A percentile compares a stretch with the other conserved stretches of the same genome.
Conservation (phyloP, 2,329 filamentous ascomycete genomes). For the Alternaria burnsii region DNA sequence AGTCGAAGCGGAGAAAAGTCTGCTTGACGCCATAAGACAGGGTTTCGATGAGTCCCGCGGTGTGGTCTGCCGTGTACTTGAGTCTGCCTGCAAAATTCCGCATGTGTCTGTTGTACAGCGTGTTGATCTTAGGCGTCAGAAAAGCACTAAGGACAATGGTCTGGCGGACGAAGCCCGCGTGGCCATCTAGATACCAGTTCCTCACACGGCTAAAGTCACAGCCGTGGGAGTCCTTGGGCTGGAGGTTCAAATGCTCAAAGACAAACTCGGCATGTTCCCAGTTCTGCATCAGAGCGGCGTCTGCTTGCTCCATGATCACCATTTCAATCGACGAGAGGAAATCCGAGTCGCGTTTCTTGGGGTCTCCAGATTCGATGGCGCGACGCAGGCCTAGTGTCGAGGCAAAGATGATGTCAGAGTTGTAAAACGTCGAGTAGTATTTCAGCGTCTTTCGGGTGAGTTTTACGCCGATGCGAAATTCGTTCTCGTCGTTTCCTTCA, state of each 20-base stretch:
- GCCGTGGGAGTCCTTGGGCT: conserved; percentile 87
- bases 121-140: conserved; percentile 86
- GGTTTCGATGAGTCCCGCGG: conserved; percentile 73
- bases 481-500: conserved; percentile 94
- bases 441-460: conserved; percentile 97
- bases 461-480: conserved; percentile 95
- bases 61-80: conserved; percentile 73
- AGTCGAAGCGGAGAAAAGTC: conserved; percentile 88
- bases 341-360: conserved; percentile 77
- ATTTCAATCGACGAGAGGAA: conserved; percentile 95
- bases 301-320: conserved; percentile 87
- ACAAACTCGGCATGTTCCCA: conserved; percentile 96
- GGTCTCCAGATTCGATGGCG: conserved; percentile 81
- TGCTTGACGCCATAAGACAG: conserved; percentile 78
- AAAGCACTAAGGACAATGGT: conserved; percentile 84
- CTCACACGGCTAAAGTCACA: conserved; percentile 93
- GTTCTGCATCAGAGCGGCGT: conserved; percentile 96
- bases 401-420: conserved; percentile 91
- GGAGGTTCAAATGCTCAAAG: conserved; percentile 88
- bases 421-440: conserved; percentile 94
- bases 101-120: conserved; percentile 77
- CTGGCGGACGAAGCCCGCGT: conserved; percentile 82
- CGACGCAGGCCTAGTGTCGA: conserved; percentile 90
- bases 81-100: conserved; percentile 82
- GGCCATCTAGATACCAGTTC: conserved; percentile 90